phyloP scores from a whole-genome alignment of 2,329 filamentous ascomycete species.

The Penicillium sp. region DNA sequence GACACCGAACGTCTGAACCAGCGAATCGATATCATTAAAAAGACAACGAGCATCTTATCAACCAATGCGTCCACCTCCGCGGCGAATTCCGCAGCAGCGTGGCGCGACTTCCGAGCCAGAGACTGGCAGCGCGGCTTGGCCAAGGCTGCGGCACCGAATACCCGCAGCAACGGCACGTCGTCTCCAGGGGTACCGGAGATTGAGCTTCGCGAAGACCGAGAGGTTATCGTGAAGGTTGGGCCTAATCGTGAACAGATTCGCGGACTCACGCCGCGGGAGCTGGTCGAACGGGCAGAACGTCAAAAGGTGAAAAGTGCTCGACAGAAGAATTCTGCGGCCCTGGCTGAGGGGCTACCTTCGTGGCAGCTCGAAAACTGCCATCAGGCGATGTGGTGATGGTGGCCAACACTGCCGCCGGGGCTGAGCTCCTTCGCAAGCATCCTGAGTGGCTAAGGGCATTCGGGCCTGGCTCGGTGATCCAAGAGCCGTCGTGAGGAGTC shows the following conservation, averaged over 20 bases:
- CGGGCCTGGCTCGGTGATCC: slow-evolving; percentile 3
- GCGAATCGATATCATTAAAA: slow-evolving; percentile 10
- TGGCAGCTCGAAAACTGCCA: slow-evolving; percentile 6
- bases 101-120: too few relatives aligned
- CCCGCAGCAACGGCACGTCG: background rate
- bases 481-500: slow-evolving; percentile 5
- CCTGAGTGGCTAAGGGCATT: slow-evolving; percentile 2
- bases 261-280: background rate
- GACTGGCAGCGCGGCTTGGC: too few relatives aligned
- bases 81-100: background rate
- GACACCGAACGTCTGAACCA: slow-evolving; percentile 11
- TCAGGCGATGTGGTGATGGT: slow-evolving; percentile 3
- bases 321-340: slow-evolving; percentile 1
- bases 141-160: too few relatives aligned
- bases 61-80: background rate
- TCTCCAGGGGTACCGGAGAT: background rate
- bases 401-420: slow-evolving; percentile 3
- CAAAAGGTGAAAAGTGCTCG: background rate
- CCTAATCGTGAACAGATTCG: slow-evolving; percentile 2
- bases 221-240: slow-evolving; percentile 2
- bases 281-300: slow-evolving; percentile 1
- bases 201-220: slow-evolving; percentile 4
- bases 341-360: slow-evolving; percentile 2
- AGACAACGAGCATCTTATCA: slow-evolving; percentile 7
- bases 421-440: slow-evolving; percentile 5